Evolutionary conservation across 306 rosid genomes (phyloP).

Genomic region (cucumber (Cucumis sativus)): Cucumber_9930_V3 NC_026655.2:5472501-5473000

Average conservation of each 20-base stretch:
- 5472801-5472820: too few relatives aligned
- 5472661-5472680: too few relatives aligned
- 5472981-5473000: not conserved
- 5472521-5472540: not conserved
- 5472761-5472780: not conserved
- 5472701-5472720: not conserved
- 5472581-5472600: not conserved
- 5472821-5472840: too few relatives aligned
- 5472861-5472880: too few relatives aligned
- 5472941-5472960: not conserved
- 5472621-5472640: not conserved
- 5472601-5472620: not conserved
- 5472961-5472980: not conserved
- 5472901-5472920: not conserved
- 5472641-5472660: not conserved
- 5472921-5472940: not conserved
- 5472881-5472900: not conserved
- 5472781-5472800: not conserved
- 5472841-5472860: not conserved
- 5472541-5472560: not conserved
- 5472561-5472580: not conserved
- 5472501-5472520: not conserved
- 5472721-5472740: not conserved
- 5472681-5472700: not conserved
- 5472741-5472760: not conserved